These are phyloP conservation scores for Solanum medicagineum DNA, from an alignment of 257 asterid species.

Conservation along the genomic window DNA sequence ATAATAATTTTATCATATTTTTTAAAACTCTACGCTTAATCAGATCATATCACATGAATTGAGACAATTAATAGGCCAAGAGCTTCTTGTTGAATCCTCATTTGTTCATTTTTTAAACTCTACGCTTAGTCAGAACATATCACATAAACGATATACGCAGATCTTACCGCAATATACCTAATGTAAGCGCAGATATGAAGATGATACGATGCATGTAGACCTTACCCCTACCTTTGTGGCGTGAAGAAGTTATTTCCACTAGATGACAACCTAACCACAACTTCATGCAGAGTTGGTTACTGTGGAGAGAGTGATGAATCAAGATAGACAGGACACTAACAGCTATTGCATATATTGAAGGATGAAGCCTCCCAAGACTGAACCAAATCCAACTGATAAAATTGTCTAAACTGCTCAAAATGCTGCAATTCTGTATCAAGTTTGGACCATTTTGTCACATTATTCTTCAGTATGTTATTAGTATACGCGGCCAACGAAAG, in stretches of 20 bases:
- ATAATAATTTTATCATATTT: too few species aligned
- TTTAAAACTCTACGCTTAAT: too few species aligned
- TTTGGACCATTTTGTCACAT: background rate
- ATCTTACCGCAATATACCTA: background rate
- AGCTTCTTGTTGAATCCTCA: too few species aligned
- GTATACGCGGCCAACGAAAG: background rate
- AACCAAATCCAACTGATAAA: background rate
- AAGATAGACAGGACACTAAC: background rate
- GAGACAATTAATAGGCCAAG: too few species aligned
- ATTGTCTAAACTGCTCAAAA: background rate
- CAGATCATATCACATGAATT: too few species aligned
- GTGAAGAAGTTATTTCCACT: background rate
- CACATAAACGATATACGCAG: too few species aligned
- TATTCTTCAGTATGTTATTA: background rate
- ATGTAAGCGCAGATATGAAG: background rate
- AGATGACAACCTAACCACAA: background rate
- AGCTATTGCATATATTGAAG: background rate
- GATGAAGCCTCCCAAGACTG: background rate
- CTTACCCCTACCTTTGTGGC: background rate
- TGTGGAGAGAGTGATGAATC: background rate
- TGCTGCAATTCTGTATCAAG: background rate
- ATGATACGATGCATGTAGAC: background rate
- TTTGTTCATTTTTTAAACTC: too few species aligned
- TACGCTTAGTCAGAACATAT: too few species aligned
- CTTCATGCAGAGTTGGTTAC: background rate